phyloP scores from a whole-genome alignment of 108 stramenopile species.

The Mediolabrus comicus region DNA sequence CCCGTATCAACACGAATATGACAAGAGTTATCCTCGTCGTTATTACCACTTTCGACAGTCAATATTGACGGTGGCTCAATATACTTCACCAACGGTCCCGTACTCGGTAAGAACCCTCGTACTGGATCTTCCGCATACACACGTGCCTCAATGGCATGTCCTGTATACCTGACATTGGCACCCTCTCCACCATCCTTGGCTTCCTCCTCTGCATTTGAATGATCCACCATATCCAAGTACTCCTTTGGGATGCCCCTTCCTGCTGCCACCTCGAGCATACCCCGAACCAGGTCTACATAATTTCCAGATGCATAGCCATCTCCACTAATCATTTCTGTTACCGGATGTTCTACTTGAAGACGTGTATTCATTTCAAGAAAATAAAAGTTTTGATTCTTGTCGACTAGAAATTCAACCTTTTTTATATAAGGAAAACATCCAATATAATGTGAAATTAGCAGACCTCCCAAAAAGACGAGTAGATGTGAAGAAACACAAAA shows the following conservation, averaged over 20 bases:
- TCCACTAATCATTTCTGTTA: slow-evolving; percentile 89
- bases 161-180: slow-evolving; percentile 58
- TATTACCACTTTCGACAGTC: slow-evolving; percentile 5
- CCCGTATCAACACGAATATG: slow-evolving; percentile 91
- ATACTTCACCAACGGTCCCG: slow-evolving; percentile 75
- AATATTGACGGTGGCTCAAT: slow-evolving; percentile 49
- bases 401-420: slow-evolving; percentile 88
- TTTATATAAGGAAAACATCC: no score
- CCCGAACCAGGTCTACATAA: slow-evolving; percentile 87
- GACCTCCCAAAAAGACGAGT: no score
- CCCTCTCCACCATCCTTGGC: slow-evolving; percentile 36
- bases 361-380: slow-evolving; percentile 99
- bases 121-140: slow-evolving; percentile 98
- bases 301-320: slow-evolving; percentile 29
- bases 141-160: slow-evolving; percentile 86
- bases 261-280: slow-evolving; percentile 89
- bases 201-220: slow-evolving; percentile 13
- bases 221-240: slow-evolving; percentile 56
- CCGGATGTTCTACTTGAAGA: slow-evolving; percentile 96
- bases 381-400: slow-evolving; percentile 89
- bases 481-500: background rate
- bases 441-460: no score
- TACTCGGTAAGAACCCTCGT: slow-evolving; percentile 91
- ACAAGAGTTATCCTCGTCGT: slow-evolving; percentile 10
- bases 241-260: slow-evolving; percentile 60